These are phyloP conservation scores for Pulveroboletus sp. DNA, from an alignment of 768 basidiomycete species.

Conservation along the genomic window DNA sequence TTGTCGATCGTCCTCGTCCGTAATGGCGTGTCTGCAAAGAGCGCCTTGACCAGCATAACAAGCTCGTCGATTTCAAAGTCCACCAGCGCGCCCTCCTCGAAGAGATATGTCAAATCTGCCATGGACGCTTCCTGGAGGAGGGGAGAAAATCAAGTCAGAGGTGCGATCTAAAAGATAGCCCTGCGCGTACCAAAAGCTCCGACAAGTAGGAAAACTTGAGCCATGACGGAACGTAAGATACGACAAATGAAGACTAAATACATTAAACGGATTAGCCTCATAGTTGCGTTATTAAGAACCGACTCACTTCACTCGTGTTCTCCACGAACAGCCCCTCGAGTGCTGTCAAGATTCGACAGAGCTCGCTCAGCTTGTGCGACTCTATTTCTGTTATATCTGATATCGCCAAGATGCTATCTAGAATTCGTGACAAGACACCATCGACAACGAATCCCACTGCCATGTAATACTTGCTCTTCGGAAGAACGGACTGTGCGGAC, in stretches of 20 bases:
- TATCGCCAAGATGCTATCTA: constrained; percentile 71
- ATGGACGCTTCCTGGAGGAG: constrained; percentile 78
- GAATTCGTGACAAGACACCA: constrained; percentile 60
- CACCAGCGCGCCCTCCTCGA: constrained; percentile 85
- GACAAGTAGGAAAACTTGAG: constrained; percentile 93
- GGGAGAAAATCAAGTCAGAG: constrained; percentile 1
- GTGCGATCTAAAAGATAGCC: not conserved
- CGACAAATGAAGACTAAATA: constrained; percentile 66
- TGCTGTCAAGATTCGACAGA: constrained; percentile 75
- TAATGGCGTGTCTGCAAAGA: constrained; percentile 85
- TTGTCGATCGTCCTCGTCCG: constrained; percentile 81
- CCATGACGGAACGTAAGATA: constrained; percentile 89
- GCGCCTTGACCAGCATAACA: constrained; percentile 72
- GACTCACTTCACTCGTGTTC: constrained; percentile 53
- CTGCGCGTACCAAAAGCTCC: constrained; percentile 73
- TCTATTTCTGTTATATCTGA: constrained; percentile 88
- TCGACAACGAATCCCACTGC: constrained; percentile 73
- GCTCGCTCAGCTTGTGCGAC: constrained; percentile 77
- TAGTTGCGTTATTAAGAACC: not conserved
- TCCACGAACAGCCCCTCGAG: constrained; percentile 81
- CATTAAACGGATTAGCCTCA: not conserved
- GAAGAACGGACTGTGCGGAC: constrained; percentile 53
- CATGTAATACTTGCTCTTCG: constrained; percentile 69
- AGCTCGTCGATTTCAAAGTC: constrained; percentile 89
- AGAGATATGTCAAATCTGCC: constrained; percentile 88